These are phyloP conservation scores for Scedosporium boydii DNA, from an alignment of 2,329 filamentous ascomycete species.

Conservation along the genomic window DNA sequence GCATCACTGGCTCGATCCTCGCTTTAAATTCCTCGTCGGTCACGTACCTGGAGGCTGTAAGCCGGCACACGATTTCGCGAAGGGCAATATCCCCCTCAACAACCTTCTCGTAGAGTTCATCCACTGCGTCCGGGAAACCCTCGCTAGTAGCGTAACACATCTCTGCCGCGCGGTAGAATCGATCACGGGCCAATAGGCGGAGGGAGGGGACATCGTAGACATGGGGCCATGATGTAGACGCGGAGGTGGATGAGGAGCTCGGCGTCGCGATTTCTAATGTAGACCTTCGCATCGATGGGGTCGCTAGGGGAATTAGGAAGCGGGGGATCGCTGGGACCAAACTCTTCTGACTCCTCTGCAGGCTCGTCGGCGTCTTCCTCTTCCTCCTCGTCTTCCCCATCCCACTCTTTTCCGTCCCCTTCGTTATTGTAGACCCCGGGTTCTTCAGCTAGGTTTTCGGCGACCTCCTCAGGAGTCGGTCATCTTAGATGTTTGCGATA, in stretches of 20 bases:
- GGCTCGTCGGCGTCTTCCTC: neutral
- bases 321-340: neutral
- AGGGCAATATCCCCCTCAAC: constrained; percentile 11
- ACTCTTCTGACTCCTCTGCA: constrained; percentile 6
- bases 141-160: constrained; percentile 6
- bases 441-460: neutral
- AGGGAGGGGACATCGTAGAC: constrained; percentile 25
- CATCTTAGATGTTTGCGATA: neutral
- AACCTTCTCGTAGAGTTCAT: constrained; percentile 16
- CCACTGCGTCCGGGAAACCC: constrained; percentile 14
- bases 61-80: constrained; percentile 12
- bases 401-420: neutral
- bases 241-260: constrained; percentile 11
- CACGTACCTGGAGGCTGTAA: constrained; percentile 8
- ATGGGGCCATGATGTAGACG: constrained; percentile 24
- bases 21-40: neutral
- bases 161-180: constrained; percentile 18
- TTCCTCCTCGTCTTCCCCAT: neutral
- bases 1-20: constrained; percentile 12
- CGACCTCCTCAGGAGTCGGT: neutral
- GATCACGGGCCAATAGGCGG: constrained; percentile 17
- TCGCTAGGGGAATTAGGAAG: too few species aligned
- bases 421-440: neutral
- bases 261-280: too few species aligned
- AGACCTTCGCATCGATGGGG: constrained; percentile 4